Percentiles rank a stretch among this genome's conserved stretches.
phyloP scores from a whole-genome alignment of 805 yeast genomes.

The Saccharomycopsis sp. region DNA sequence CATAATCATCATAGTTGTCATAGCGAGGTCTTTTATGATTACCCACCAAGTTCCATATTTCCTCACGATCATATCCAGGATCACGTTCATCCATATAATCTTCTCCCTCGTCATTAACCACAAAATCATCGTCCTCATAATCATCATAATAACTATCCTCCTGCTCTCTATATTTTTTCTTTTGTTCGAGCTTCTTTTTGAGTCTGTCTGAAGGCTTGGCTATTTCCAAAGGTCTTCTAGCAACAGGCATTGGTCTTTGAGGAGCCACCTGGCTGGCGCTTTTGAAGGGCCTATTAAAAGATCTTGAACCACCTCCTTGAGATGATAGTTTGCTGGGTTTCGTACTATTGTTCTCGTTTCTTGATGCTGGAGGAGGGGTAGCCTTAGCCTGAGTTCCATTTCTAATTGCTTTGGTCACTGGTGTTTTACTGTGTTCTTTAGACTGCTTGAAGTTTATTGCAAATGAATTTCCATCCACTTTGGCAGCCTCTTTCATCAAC shows the following conservation, averaged over 20 bases:
- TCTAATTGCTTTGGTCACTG: neutral
- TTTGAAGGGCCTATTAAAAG: neutral
- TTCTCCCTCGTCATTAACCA: slow-evolving; percentile 51
- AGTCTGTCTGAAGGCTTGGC: slow-evolving; percentile 56
- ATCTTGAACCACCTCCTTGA: too few species aligned
- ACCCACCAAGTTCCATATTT: slow-evolving; percentile 83
- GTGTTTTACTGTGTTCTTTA: neutral
- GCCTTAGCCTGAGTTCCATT: slow-evolving; percentile 1
- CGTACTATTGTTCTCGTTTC: neutral
- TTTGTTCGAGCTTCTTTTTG: slow-evolving; percentile 37
- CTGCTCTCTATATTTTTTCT: slow-evolving; percentile 23
- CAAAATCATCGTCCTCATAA: slow-evolving; percentile 46
- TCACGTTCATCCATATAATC: slow-evolving; percentile 25
- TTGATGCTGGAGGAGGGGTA: neutral
- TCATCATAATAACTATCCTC: slow-evolving; percentile 34
- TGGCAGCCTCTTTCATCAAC: slow-evolving; percentile 61
- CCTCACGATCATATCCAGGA: slow-evolving; percentile 67
- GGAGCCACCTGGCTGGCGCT: neutral
- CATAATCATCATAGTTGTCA: slow-evolving; percentile 40
- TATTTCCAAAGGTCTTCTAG: slow-evolving; percentile 21
- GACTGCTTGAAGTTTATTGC: slow-evolving; percentile 34
- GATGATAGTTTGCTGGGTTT: neutral
- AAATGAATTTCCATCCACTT: slow-evolving; percentile 45
- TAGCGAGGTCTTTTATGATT: slow-evolving; percentile 48
- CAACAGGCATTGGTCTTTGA: neutral